Evolutionary conservation across 148 eudicot genomes (phyloP).

Genomic region (Beta vulgaris): DNA sequence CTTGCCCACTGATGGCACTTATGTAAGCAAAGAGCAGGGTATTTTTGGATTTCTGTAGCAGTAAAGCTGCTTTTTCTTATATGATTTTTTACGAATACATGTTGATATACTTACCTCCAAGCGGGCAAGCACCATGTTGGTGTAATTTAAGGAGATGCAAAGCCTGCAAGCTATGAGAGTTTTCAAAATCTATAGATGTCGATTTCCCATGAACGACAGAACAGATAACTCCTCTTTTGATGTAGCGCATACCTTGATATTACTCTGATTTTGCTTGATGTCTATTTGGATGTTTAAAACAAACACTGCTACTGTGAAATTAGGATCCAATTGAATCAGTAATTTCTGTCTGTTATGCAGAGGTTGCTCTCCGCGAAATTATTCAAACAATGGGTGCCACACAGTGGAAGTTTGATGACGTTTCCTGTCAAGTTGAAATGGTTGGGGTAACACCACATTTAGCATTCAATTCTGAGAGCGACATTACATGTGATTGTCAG

Average conservation of each 20-base stretch:
- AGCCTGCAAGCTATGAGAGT: background rate
- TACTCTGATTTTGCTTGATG: background rate
- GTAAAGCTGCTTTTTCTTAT: background rate
- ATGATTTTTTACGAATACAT: no score
- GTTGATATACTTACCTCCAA: no score
- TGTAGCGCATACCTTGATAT: constrained; percentile 3
- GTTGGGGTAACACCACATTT: constrained; percentile 33
- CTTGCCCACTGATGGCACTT: no score
- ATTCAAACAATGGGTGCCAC: constrained; percentile 51
- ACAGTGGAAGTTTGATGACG: constrained; percentile 49
- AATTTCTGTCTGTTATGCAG: constrained; percentile 26
- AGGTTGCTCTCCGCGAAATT: constrained; percentile 51
- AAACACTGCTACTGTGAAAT: background rate
- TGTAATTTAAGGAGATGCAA: background rate
- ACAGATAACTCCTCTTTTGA: background rate
- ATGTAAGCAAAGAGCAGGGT: no score
- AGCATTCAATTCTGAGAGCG: constrained; percentile 35
- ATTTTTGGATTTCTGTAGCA: background rate
- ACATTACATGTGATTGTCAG: constrained; percentile 50
- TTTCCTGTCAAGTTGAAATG: constrained; percentile 42
- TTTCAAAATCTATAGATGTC: background rate
- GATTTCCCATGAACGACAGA: background rate
- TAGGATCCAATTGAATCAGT: background rate
- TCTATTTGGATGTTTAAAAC: background rate
- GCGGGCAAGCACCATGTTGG: background rate